Evolutionary conservation across 257 asterid species (phyloP).

Genomic region (Ballota nigra): DNA sequence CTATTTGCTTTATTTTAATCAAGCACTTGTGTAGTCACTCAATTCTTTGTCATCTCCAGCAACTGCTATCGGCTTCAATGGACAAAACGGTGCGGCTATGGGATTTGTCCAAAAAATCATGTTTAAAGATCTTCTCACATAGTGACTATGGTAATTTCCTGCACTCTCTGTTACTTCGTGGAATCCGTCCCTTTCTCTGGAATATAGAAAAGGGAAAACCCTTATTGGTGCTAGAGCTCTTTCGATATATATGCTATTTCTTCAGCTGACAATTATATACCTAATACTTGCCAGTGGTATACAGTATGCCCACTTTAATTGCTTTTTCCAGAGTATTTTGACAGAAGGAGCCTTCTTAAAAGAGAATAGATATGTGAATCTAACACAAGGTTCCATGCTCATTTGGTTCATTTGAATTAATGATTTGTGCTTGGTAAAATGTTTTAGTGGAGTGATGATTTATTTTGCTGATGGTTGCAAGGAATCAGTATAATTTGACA

Average conservation of each 20-base stretch:
- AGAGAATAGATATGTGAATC: not conserved
- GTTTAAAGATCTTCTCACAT: conserved; percentile 88
- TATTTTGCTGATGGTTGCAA: not conserved
- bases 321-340: conserved; percentile 2
- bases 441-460: not conserved
- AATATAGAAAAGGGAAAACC: not conserved
- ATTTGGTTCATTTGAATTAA: not conserved
- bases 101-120: conserved; percentile 79
- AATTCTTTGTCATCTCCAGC: conserved; percentile 45
- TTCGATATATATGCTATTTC: not conserved
- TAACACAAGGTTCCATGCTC: not conserved
- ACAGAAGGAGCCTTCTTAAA: conserved; percentile 2
- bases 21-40: conserved; percentile 16
- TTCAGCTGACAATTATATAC: not conserved
- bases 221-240: not conserved
- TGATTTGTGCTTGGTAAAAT: not conserved
- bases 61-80: conserved; percentile 91
- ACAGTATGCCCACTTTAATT: not conserved
- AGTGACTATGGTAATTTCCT: conserved; percentile 83
- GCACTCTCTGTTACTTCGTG: conserved; percentile 11
- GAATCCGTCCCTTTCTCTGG: conserved; percentile 10
- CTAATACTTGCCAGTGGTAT: not conserved
- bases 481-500: not conserved
- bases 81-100: conserved; percentile 98
- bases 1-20: conserved; percentile 21